Evolutionary conservation across 805 yeast genomes (phyloP), one percentile per base, ranked within the genome.

Genomic region (Ogataea methylovora): DNA sequence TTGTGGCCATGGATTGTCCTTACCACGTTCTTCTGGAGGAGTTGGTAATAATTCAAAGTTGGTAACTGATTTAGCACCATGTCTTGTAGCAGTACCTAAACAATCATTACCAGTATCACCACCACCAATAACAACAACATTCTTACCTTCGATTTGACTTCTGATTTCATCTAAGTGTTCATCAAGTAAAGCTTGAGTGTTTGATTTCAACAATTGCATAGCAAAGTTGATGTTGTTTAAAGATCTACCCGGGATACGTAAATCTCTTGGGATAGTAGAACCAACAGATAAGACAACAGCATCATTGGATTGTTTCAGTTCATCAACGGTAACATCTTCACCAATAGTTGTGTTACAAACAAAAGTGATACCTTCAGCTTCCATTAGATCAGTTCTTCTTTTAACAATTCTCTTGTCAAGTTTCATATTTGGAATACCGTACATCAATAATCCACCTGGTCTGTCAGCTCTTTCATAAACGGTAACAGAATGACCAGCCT

Each of bases 61-160:
- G 44, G 79, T 73, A 38, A 92, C 96, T 8, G 94, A 83, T 58
- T 84, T 79, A 42, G 97, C 97, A 28, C 96, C 97, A 58, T 92
- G 97, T 67, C 97, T 82, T 25, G 92, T 88, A 16, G 96, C 76
- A 29, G 98, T 90, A 63, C 97, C 97, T 53, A 90, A 73, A 75
- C 97, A 90, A 71, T 90, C 98, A 58, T 90, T 90, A 76, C 98
- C 98, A 24, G 97, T 90, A 62, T 90, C 98, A 76, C 98, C 98
- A 69, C 98, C 98, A 53, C 98, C 98, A 68, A 90, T 90, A 36
- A 90, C 97, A 52, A 90, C 79, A 37, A 90, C 97, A 44, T 84
- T 70, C 71, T 90, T 92, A 48, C 92, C 97, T 41, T 71, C 76
- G 40, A 90, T 60, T 41, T 73, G 70, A 44, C 71, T 65, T 45